Evolutionary conservation across 179 eudicot species (phyloP).

Genomic region (Beta macrorhiza): DNA sequence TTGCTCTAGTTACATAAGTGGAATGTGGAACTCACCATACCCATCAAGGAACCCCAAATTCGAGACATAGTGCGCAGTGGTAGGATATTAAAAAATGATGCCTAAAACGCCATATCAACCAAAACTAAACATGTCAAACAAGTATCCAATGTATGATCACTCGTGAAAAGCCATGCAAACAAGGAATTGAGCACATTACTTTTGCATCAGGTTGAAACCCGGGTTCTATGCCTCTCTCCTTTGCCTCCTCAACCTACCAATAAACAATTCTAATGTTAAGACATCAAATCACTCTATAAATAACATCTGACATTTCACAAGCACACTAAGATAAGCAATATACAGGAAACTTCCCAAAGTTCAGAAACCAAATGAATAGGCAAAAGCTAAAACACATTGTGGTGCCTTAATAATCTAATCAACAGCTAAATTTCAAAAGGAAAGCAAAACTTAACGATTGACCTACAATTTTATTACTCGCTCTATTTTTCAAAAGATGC

Average conservation of each 20-base stretch:
- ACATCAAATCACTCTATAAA: background rate
- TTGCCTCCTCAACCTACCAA: conserved; percentile 81
- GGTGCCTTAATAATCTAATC: background rate
- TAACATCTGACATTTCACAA: background rate
- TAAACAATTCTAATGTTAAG: conserved; percentile 4
- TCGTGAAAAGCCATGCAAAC: background rate
- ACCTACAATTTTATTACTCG: background rate
- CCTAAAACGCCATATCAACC: conserved; percentile 38
- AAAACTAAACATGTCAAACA: background rate
- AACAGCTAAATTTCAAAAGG: background rate
- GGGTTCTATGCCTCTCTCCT: conserved; percentile 67
- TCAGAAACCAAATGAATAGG: background rate
- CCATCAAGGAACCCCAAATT: conserved; percentile 71
- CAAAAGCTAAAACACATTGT: background rate
- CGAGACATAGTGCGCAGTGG: conserved; percentile 93
- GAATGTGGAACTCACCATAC: conserved; percentile 52
- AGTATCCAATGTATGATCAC: background rate
- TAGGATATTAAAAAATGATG: conserved; percentile 68
- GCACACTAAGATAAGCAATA: background rate
- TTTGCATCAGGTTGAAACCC: conserved; percentile 82
- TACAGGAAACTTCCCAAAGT: background rate
- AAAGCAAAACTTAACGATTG: background rate
- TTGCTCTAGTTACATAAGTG: background rate
- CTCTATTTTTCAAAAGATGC: too few relatives aligned
- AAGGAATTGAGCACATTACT: conserved; percentile 40